These are phyloP conservation scores for Trametes hirsuta DNA, from an alignment of 1,284 basidiomycete species.

Conservation along the genomic window DNA sequence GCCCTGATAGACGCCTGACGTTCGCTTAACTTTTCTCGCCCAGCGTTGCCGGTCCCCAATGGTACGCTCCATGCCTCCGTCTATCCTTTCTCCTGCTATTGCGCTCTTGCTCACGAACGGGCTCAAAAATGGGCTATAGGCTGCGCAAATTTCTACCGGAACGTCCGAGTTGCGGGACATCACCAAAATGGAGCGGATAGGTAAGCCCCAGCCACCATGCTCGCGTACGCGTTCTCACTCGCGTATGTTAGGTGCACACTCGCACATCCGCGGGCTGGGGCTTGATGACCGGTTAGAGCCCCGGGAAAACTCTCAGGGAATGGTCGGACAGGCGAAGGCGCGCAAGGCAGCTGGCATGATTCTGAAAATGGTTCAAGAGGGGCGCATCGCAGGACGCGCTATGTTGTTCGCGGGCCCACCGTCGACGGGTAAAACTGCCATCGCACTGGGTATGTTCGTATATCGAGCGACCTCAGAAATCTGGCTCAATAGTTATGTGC, in stretches of 20 bases:
- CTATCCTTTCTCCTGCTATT: not conserved
- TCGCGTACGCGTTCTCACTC: not conserved
- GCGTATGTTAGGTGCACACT: constrained; percentile 81
- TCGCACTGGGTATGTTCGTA: constrained; percentile 76
- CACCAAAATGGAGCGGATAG: constrained; percentile 96
- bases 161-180: constrained; percentile 84
- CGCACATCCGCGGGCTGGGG: constrained; percentile 95
- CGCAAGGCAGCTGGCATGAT: constrained; percentile 97
- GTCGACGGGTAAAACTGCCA: constrained; percentile 96
- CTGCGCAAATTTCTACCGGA: constrained; percentile 72
- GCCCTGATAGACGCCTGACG: too few relatives aligned
- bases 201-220: constrained; percentile 43
- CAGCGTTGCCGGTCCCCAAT: too few relatives aligned
- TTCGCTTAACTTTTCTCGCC: too few relatives aligned
- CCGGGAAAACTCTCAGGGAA: constrained; percentile 86
- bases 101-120: not conserved
- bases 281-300: constrained; percentile 93
- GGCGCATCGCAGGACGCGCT: constrained; percentile 91
- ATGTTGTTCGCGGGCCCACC: constrained; percentile 97
- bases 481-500: not conserved
- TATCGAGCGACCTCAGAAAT: too few relatives aligned
- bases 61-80: constrained; percentile 23
- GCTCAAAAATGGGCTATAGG: constrained; percentile 37
- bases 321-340: constrained; percentile 96
- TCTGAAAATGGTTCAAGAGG: constrained; percentile 97